Evolutionary conservation across 139 green algal genomes (phyloP).

Genomic region (Chara braunii): DNA sequence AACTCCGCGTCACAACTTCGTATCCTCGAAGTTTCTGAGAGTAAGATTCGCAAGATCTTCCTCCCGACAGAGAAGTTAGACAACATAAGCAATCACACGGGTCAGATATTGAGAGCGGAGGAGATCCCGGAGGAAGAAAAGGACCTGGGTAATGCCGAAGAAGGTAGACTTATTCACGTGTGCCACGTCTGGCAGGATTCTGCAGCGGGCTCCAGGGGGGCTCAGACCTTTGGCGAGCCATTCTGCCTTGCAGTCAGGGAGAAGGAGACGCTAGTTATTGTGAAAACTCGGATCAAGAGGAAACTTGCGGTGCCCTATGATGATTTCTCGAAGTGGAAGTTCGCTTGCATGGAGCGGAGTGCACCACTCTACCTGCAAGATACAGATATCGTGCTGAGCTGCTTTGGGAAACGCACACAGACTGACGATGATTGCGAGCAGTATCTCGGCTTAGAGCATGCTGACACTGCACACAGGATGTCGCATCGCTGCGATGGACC

Average conservation of each 20-base stretch:
- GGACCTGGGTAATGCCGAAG: constrained; percentile 11
- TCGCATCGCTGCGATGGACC: no score
- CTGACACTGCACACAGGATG: constrained; percentile 54
- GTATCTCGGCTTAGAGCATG: constrained; percentile 69
- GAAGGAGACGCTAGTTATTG: constrained; percentile 64
- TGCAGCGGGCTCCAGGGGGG: no score
- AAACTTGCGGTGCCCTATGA: constrained; percentile 66
- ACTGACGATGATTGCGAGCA: constrained; percentile 35
- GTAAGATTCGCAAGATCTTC: no score
- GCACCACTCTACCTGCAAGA: constrained; percentile 58
- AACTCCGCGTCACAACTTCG: no score
- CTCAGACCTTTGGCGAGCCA: constrained; percentile 75
- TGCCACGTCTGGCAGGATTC: no score
- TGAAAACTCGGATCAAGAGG: constrained; percentile 57
- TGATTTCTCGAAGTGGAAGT: constrained; percentile 76
- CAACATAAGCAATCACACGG: constrained; percentile 64
- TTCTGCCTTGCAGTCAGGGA: constrained; percentile 66
- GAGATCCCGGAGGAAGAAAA: constrained; percentile 62
- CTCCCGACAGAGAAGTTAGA: constrained; percentile 48
- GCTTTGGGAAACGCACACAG: constrained; percentile 28
- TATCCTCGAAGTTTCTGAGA: no score
- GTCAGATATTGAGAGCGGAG: constrained; percentile 62
- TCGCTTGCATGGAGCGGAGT: constrained; percentile 49
- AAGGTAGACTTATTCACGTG: background rate
- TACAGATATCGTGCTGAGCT: constrained; percentile 47